phyloP scores from a whole-genome alignment of 2,329 filamentous ascomycete genomes.

The Graphium sp. region DNA sequence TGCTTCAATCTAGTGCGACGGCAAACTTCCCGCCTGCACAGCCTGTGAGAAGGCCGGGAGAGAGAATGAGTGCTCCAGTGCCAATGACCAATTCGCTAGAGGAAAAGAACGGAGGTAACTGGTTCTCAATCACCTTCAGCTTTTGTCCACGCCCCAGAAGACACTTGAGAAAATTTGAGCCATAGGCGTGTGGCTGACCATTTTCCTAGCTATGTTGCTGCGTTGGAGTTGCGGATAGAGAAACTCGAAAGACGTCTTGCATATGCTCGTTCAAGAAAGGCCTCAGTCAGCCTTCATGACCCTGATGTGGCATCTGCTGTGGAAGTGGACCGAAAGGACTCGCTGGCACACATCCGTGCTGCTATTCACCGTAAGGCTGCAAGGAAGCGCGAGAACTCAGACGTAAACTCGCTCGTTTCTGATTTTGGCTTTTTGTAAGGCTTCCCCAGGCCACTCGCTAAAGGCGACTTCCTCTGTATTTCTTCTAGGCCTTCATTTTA shows the following conservation, averaged over 20 bases:
- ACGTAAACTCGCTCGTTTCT: conserved; percentile 82
- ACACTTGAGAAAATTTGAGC: conserved; percentile 3
- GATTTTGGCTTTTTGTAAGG: conserved; percentile 81
- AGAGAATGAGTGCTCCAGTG: conserved; percentile 75
- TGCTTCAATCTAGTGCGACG: conserved; percentile 51
- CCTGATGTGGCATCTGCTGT: conserved; percentile 21
- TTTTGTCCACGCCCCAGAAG: background rate
- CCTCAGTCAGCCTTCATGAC: conserved; percentile 50
- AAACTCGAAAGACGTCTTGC: conserved; percentile 66
- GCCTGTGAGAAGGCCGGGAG: conserved; percentile 87
- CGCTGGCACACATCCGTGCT: conserved; percentile 41
- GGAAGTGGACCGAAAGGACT: conserved; percentile 42
- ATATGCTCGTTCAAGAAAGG: conserved; percentile 54
- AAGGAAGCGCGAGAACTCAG: conserved; percentile 56
- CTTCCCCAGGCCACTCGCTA: too few species aligned
- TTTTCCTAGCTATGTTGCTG: conserved; percentile 62
- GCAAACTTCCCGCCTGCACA: conserved; percentile 86
- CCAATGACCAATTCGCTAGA: conserved; percentile 87
- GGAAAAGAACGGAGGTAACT: conserved; percentile 78
- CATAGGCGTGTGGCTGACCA: background rate
- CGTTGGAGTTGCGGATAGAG: conserved; percentile 81
- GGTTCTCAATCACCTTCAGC: background rate
- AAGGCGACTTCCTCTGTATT: too few species aligned
- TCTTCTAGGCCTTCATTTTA: too few species aligned
- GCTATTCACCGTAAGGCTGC: conserved; percentile 49